Evolutionary conservation across 2,329 filamentous ascomycete species (phyloP).

Genomic region (Elsinoe necatrix): DNA sequence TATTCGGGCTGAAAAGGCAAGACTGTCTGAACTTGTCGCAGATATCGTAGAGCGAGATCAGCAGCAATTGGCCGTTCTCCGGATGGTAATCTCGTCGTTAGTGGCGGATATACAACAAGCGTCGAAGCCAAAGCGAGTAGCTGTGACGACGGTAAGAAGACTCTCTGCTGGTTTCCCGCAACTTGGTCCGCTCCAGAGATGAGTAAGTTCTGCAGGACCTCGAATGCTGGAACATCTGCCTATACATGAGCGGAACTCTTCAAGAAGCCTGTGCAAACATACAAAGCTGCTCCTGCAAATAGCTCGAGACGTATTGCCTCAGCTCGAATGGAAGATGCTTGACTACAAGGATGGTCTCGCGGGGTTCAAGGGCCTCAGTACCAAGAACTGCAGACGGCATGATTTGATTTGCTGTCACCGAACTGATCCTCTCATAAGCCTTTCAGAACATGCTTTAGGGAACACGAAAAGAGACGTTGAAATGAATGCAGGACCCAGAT

Average conservation of each 20-base stretch:
- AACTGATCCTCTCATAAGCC: too few relatives aligned
- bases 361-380: not conserved
- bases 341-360: not conserved
- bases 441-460: too few relatives aligned
- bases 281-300: slow-evolving; percentile 68
- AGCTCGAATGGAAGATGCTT: slow-evolving; percentile 52
- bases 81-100: slow-evolving; percentile 64
- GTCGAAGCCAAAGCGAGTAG: slow-evolving; percentile 73
- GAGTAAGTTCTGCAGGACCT: slow-evolving; percentile 57
- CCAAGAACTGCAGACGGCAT: not conserved
- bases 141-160: slow-evolving; percentile 54
- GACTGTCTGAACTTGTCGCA: slow-evolving; percentile 59
- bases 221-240: slow-evolving; percentile 29
- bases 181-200: slow-evolving; percentile 39
- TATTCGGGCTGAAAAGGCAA: slow-evolving; percentile 65
- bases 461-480: too few relatives aligned
- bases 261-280: slow-evolving; percentile 27
- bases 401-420: not conserved
- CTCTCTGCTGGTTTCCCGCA: slow-evolving; percentile 42
- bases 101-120: slow-evolving; percentile 69
- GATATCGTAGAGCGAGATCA: slow-evolving; percentile 58
- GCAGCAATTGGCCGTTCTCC: slow-evolving; percentile 54
- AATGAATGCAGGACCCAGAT: too few relatives aligned
- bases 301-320: slow-evolving; percentile 58
- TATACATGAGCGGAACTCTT: too few relatives aligned